A percentile compares a stretch with the other conserved stretches of the same genome.
These are phyloP conservation scores for Leccinum boreale DNA, from an alignment of 768 basidiomycete genomes.

Conservation along the genomic window DNA sequence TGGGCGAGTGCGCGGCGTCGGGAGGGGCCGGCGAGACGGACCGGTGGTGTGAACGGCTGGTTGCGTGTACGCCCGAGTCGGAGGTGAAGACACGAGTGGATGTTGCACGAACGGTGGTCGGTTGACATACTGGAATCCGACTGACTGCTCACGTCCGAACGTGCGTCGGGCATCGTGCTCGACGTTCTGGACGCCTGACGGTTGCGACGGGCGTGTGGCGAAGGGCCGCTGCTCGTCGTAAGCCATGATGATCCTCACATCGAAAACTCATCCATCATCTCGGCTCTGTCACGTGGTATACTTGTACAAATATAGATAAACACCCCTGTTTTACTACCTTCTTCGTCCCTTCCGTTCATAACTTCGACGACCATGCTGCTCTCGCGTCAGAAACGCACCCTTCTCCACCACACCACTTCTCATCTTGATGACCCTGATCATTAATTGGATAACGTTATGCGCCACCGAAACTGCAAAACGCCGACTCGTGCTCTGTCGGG, in stretches of 20 bases:
- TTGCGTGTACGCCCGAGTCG: constrained; percentile 2
- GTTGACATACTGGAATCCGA: constrained; percentile 20
- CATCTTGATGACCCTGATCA: constrained; percentile 65
- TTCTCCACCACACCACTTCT: constrained; percentile 37
- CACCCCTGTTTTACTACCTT: background rate
- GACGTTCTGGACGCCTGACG: constrained; percentile 12
- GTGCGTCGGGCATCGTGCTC: constrained; percentile 6
- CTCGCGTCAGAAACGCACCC: background rate
- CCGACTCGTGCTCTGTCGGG: constrained; percentile 7
- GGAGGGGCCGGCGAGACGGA: constrained; percentile 27
- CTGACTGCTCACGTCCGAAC: constrained; percentile 9
- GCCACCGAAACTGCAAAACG: constrained; percentile 66
- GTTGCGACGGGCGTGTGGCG: constrained; percentile 1
- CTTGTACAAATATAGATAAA: background rate
- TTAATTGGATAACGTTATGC: constrained; percentile 89
- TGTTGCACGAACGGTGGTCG: constrained; percentile 6
- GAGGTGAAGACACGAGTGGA: constrained; percentile 8
- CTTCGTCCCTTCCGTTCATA: constrained; percentile 40
- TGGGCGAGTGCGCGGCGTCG: constrained; percentile 27
- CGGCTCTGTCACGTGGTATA: background rate
- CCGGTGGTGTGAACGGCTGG: constrained; percentile 15
- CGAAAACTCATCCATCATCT: constrained; percentile 7
- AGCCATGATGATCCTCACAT: constrained; percentile 14
- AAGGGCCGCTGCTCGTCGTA: constrained; percentile 22
- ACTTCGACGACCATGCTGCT: constrained; percentile 61